Base-by-base conservation (phyloP, 371 early-diverging fungal species). In the Blakeslea trispora region DNA sequence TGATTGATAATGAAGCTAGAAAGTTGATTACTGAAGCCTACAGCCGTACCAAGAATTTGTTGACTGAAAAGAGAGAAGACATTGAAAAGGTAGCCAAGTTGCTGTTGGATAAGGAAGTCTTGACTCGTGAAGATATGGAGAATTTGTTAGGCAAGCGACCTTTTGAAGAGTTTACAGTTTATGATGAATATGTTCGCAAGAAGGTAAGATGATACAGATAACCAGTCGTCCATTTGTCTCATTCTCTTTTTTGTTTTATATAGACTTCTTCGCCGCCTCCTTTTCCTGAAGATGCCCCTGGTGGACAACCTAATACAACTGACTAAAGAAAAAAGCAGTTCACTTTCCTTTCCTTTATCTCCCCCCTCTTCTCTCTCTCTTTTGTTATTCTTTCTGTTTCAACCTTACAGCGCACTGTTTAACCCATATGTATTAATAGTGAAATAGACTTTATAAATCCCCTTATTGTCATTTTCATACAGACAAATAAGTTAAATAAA, bases 1-100 rank as follows among this genome's bases (percentile, higher is more conserved):
- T 99, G 69, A 99, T 99, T 55, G 99, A 99, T 72, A 84, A 86
- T 54, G 97, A 98, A 72, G 99, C 91, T 23, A 85, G 97, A 32
- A 72, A 71, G 24, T 71, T 97, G 71, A 87, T 99, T 23, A 74
- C 74, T n/a, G 63, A 69, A 11, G 95, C 97, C 1, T 95, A 95
- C 75, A 69, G 82, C 17, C 78, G 92, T 35, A 97, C 98, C 4
- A 68, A 83, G 14, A 57, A 83, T 18, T 79, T 99, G 39, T 71
- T 99, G 55, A 91, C 82, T 5, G 89, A 92, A 63, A 89, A 87
- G 75, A 86, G 83, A 60, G 87, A 54, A 1, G 91, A 91, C 44
- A 93, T 99, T 17, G 94, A 95, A 69, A 93, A 92, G 82, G 94
- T 99, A 1, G 99, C 99, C 13, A 77, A 87, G 64, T 72, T 90